Evolutionary conservation across 768 basidiomycete species (phyloP), one percentile per base, ranked within the genome.

Genomic region (Hemileccinum rubropunctum): DNA sequence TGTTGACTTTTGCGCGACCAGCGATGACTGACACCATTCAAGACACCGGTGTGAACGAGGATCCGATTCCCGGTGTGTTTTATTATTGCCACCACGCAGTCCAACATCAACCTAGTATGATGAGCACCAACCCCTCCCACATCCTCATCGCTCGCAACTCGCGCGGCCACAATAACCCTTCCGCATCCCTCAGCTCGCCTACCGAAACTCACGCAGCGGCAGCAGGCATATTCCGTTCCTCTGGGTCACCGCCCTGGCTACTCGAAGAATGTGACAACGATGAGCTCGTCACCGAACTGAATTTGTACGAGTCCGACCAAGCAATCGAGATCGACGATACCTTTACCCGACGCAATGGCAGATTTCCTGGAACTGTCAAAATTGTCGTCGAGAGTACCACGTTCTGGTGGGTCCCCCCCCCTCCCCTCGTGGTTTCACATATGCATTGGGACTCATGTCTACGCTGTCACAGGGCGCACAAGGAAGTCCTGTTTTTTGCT

Each of bases 131-230:
- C 64, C 90, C 90, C 1, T 85, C 90, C 8, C 89, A 91, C 64
- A 88, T 91, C 56, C 86, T 93, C 63, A 92, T 93, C 54, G 91
- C 91, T 9, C 83, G 91, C 60, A 87, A 88, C 57, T 90, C 91
- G 15, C 77, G 90, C 35, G 86, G 88, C 12, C 76, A 74, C 4
- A 83, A 84, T 58, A 87, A 87, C 58, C 83, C 86, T 3, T 85
- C 87, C 6, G 89, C 90, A 1, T 77, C 88, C 11, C 81, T 92
- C 51, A 90, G 87, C 59, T 88, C 86, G 6, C 90, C 88, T 4
- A 91, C 86, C 30, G 90, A 93, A 67, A 92, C 91, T 0, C 90
- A 91, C 68, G 90, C 90, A 1, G 89, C 91, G 1, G 90, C 90
- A 1, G 77, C 88, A 27, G 90, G 90, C 37, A 84, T 91, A 51